Conservation (phyloP, 1,284 basidiomycete species). For the Omphalotus olearius region DNA sequence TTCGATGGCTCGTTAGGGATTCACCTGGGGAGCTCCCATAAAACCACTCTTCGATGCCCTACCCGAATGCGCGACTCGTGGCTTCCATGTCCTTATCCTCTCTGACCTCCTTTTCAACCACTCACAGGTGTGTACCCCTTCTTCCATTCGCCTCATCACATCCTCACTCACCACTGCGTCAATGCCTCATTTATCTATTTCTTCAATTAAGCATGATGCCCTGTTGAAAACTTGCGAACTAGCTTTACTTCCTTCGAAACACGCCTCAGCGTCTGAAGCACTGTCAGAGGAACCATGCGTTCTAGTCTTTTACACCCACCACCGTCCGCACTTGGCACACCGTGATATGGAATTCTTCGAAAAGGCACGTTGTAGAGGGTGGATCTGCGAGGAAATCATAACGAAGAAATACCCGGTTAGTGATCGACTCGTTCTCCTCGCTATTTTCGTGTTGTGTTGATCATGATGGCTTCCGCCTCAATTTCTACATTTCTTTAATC, state of each 20-base stretch:
- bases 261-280: slow-evolving; percentile 14
- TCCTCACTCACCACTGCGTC: too few relatives aligned
- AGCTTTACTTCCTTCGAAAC: slow-evolving; percentile 32
- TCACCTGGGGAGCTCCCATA: slow-evolving; percentile 83
- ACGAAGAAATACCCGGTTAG: slow-evolving; percentile 62
- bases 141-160: too few relatives aligned
- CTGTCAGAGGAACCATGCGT: slow-evolving; percentile 47
- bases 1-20: slow-evolving; percentile 51
- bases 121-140: slow-evolving; percentile 53
- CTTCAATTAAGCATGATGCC: slow-evolving; percentile 69
- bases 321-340: slow-evolving; percentile 81
- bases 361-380: slow-evolving; percentile 63
- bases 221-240: slow-evolving; percentile 75
- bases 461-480: too few relatives aligned
- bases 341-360: slow-evolving; percentile 84
- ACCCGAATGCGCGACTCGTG: slow-evolving; percentile 14
- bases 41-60: slow-evolving; percentile 46
- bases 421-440: too few relatives aligned
- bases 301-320: slow-evolving; percentile 92
- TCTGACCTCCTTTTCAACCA: slow-evolving; percentile 93
- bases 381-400: slow-evolving; percentile 74
- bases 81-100: slow-evolving; percentile 83
- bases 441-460: too few relatives aligned
- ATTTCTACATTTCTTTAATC: too few relatives aligned
- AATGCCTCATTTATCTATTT: too few relatives aligned